These are phyloP conservation scores for Parastagonospora nodorum DNA, from an alignment of 2,329 filamentous ascomycete species.

Conservation along the genomic window DNA sequence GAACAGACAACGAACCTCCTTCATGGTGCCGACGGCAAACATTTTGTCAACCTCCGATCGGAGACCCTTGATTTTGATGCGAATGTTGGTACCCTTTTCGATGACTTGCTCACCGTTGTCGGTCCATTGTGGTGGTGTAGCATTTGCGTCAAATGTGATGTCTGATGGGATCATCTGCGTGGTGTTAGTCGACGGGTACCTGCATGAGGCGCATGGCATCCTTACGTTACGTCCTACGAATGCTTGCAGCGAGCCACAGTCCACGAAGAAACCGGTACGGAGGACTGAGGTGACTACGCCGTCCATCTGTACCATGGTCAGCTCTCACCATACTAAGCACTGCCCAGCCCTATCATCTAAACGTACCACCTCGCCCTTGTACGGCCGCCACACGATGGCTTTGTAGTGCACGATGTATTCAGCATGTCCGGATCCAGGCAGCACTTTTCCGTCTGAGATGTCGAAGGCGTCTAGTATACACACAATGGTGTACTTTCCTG, in stretches of 20 bases:
- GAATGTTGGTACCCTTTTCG: constrained; percentile 89
- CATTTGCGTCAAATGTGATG: constrained; percentile 93
- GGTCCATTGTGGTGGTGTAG: constrained; percentile 94
- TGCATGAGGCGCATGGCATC: constrained; percentile 20
- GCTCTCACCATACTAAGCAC: constrained; percentile 13
- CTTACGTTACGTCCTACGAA: constrained; percentile 84
- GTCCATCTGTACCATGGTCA: constrained; percentile 71
- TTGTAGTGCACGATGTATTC: constrained; percentile 95
- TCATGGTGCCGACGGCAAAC: constrained; percentile 97
- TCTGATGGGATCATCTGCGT: constrained; percentile 83
- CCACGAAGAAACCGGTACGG: constrained; percentile 86
- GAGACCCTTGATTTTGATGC: constrained; percentile 92
- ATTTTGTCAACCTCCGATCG: constrained; percentile 93
- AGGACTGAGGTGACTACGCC: constrained; percentile 92
- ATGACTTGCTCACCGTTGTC: constrained; percentile 94
- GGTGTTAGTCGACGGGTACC: constrained; percentile 25
- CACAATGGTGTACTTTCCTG: constrained; percentile 95
- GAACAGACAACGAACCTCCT: constrained; percentile 62
- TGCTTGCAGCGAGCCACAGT: constrained; percentile 76
- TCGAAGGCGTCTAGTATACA: constrained; percentile 97
- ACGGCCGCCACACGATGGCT: constrained; percentile 96
- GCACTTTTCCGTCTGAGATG: constrained; percentile 89
- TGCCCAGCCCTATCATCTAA: constrained; percentile 1
- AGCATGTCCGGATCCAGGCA: constrained; percentile 87
- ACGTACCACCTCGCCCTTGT: constrained; percentile 95